phyloP scores from a whole-genome alignment of 176 grass and related monocot genomes.

The Oryza longistaminata region DNA sequence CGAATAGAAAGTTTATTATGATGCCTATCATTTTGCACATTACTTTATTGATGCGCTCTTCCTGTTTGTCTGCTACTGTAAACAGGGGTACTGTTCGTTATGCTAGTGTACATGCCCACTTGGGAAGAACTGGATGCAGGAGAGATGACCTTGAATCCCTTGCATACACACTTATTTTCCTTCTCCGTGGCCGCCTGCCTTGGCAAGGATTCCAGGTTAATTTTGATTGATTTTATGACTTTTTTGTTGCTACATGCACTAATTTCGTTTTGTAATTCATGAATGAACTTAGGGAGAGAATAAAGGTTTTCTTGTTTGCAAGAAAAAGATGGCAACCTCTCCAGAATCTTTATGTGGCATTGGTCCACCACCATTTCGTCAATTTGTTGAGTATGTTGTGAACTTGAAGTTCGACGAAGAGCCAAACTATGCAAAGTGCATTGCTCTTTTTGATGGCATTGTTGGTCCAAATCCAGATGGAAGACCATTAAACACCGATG shows the following conservation, averaged over 20 bases:
- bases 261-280: neutral
- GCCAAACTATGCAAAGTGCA: conserved; percentile 87
- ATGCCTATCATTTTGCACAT: conserved; percentile 3
- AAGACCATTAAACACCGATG: conserved; percentile 91
- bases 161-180: conserved; percentile 94
- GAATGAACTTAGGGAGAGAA: conserved; percentile 77
- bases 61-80: conserved; percentile 16
- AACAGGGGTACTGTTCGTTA: conserved; percentile 94
- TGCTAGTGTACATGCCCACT: conserved; percentile 90
- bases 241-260: conserved; percentile 29
- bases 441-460: conserved; percentile 92
- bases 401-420: conserved; percentile 97
- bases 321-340: conserved; percentile 93
- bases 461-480: conserved; percentile 90
- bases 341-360: conserved; percentile 85
- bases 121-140: conserved; percentile 94
- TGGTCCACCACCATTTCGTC: conserved; percentile 81
- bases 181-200: conserved; percentile 88
- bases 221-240: conserved; percentile 21
- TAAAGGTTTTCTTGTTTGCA: conserved; percentile 95
- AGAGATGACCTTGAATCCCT: conserved; percentile 98
- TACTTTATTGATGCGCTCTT: conserved; percentile 25
- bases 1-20: neutral
- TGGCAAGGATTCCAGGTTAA: conserved; percentile 96
- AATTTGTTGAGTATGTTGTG: conserved; percentile 95